These are phyloP conservation scores for Fistulina hepatica DNA, from an alignment of 1,284 basidiomycete genomes.

Conservation along the genomic window DNA sequence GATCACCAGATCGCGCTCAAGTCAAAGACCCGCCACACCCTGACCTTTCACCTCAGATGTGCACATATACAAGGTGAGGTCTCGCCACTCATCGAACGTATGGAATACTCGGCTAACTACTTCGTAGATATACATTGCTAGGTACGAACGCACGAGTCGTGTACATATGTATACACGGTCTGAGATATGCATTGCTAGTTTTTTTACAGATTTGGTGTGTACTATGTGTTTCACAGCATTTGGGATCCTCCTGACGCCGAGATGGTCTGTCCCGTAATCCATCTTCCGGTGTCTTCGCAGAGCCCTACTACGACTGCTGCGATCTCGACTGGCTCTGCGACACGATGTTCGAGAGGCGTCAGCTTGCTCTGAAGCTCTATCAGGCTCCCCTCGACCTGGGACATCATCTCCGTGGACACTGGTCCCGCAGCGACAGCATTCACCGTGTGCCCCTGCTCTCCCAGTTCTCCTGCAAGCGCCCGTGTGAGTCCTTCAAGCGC, in stretches of 20 bases:
- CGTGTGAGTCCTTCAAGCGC: not conserved
- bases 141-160: too few relatives aligned
- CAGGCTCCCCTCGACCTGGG: not conserved
- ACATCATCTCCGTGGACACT: conserved; percentile 4
- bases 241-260: not conserved
- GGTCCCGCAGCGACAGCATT: conserved; percentile 1
- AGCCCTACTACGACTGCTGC: not conserved
- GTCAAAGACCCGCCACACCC: too few relatives aligned
- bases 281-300: not conserved
- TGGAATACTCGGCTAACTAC: too few relatives aligned
- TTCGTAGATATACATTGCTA: too few relatives aligned
- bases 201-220: too few relatives aligned
- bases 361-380: not conserved
- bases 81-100: too few relatives aligned
- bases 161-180: too few relatives aligned
- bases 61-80: too few relatives aligned
- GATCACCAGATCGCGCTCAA: too few relatives aligned
- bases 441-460: not conserved
- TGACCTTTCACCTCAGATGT: too few relatives aligned
- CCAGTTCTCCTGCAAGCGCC: not conserved
- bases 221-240: not conserved
- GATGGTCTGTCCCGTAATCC: conserved; percentile 1
- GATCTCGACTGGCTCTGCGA: not conserved
- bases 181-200: too few relatives aligned
- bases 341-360: not conserved